Conservation (phyloP, 2,329 filamentous ascomycete species). For the Neofusicoccum kwambonambiense region DNA sequence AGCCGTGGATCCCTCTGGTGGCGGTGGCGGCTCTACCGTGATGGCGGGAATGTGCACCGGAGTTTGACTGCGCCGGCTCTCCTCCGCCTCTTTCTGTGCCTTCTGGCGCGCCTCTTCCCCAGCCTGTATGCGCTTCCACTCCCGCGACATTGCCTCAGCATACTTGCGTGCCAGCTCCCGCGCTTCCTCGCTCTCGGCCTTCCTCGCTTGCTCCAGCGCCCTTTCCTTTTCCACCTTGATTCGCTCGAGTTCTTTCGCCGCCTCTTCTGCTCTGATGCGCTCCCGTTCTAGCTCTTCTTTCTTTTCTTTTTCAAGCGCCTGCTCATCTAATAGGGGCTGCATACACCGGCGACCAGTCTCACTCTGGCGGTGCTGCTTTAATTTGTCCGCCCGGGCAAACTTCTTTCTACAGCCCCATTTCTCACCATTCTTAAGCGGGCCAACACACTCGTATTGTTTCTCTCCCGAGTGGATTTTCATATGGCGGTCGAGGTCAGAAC, state of each 20-base stretch:
- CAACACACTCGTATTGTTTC: not conserved
- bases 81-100: not conserved
- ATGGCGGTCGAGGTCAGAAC: not conserved
- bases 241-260: not conserved
- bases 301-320: not conserved
- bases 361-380: not conserved
- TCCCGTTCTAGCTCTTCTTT: not conserved
- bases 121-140: not conserved
- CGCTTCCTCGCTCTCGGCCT: not conserved
- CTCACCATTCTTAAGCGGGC: not conserved
- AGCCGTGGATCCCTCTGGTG: not conserved
- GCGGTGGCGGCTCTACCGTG: not conserved
- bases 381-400: not conserved
- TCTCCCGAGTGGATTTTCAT: not conserved
- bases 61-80: not conserved
- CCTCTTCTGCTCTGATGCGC: not conserved
- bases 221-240: not conserved
- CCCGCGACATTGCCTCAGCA: not conserved
- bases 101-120: not conserved
- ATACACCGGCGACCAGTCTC: not conserved
- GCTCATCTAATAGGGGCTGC: not conserved
- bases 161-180: not conserved
- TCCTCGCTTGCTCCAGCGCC: not conserved
- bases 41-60: not conserved
- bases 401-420: not conserved